These are phyloP conservation scores for Hericium rajendrae DNA, from an alignment of 768 basidiomycete species.

Conservation along the genomic window DNA sequence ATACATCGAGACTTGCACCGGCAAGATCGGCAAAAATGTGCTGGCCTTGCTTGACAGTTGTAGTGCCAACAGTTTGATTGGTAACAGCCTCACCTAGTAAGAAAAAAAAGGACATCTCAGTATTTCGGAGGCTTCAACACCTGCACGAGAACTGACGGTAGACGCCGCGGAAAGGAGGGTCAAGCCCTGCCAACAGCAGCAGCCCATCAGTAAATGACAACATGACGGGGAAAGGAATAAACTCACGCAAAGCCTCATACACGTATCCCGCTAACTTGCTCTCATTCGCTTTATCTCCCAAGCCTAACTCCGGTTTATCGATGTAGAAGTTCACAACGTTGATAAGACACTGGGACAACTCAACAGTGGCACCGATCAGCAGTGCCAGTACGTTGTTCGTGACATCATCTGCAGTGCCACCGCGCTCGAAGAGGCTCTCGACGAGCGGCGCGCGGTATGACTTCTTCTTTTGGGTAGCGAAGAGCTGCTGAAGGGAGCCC, in stretches of 20 bases:
- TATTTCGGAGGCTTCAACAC: not conserved
- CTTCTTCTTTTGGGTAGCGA: slow-evolving; percentile 36
- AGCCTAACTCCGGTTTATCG: slow-evolving; percentile 27
- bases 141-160: slow-evolving; percentile 36
- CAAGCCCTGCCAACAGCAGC: slow-evolving; percentile 39
- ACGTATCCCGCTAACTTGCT: slow-evolving; percentile 44
- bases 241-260: slow-evolving; percentile 62
- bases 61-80: slow-evolving; percentile 33
- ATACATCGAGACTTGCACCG: slow-evolving; percentile 46
- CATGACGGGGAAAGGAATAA: not conserved
- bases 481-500: slow-evolving; percentile 35
- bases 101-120: not conserved
- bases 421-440: slow-evolving; percentile 48
- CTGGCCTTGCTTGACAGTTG: slow-evolving; percentile 36
- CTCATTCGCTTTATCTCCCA: slow-evolving; percentile 24
- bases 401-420: slow-evolving; percentile 48
- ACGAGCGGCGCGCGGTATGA: slow-evolving; percentile 33
- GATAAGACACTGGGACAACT: slow-evolving; percentile 59
- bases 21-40: slow-evolving; percentile 56
- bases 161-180: slow-evolving; percentile 63
- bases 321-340: slow-evolving; percentile 61
- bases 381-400: slow-evolving; percentile 65
- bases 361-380: slow-evolving; percentile 56
- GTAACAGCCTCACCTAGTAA: slow-evolving; percentile 36
- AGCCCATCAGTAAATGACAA: slow-evolving; percentile 3